A percentile compares a stretch with the other conserved stretches of the same genome.
phyloP scores from a whole-genome alignment of 306 rosid genomes.

The Cucumis melo region DNA sequence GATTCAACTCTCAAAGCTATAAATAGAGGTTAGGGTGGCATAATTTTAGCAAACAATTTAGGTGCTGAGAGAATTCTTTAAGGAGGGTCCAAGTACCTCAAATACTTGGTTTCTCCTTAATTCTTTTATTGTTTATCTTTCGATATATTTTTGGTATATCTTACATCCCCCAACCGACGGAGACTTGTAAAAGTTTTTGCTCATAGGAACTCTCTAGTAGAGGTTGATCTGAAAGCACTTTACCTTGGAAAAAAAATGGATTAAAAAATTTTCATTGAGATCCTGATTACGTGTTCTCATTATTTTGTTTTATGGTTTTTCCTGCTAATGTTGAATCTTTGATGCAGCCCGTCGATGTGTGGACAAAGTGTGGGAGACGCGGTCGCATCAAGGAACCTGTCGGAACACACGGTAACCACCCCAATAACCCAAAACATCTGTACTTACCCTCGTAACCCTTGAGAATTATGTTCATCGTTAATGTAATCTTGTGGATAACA shows the following conservation, averaged over 20 bases:
- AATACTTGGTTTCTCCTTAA: no score
- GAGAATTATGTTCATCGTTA: no score
- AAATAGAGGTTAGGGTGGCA: no score
- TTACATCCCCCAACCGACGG: background rate
- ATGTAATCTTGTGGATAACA: slow-evolving; percentile 7
- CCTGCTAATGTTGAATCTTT: background rate
- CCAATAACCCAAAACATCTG: background rate
- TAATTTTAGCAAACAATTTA: no score
- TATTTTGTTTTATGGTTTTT: background rate
- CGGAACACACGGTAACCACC: slow-evolving; percentile 81
- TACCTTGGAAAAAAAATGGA: background rate
- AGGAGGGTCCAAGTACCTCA: no score
- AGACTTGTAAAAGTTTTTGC: background rate
- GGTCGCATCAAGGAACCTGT: slow-evolving; percentile 92
- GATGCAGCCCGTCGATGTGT: slow-evolving; percentile 90
- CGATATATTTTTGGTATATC: no score
- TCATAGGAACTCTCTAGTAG: background rate
- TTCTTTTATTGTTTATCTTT: no score
- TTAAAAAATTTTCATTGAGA: background rate
- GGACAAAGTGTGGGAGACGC: slow-evolving; percentile 73
- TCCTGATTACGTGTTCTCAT: background rate
- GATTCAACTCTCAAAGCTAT: no score
- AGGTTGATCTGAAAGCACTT: background rate
- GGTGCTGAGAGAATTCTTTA: no score
- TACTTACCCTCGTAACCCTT: background rate